Percentiles rank a stretch among this genome's conserved stretches.
Evolutionary conservation across 2,329 filamentous ascomycete species (phyloP).

Genomic region (Fusarium sp.): DNA sequence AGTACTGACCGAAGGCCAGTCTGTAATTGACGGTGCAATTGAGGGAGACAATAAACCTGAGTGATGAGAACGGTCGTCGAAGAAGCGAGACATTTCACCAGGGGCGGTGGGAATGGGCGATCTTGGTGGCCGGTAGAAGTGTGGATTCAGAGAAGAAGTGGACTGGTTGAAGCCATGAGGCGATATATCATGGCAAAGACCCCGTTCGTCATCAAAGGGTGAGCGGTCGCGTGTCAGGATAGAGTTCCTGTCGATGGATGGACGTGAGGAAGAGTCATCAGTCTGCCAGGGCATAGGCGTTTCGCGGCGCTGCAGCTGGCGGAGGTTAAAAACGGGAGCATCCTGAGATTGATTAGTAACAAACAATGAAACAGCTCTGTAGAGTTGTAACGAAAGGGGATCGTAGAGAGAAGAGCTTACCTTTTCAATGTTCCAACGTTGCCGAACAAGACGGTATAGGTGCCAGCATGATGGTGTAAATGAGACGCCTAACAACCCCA

Average conservation of each 20-base stretch:
- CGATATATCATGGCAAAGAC: background rate
- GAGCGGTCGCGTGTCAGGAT: background rate
- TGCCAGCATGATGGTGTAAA: background rate
- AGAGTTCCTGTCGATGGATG: background rate
- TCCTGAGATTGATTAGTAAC: background rate
- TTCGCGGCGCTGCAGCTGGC: background rate
- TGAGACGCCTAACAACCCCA: background rate
- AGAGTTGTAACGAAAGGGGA: background rate
- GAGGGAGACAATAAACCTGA: background rate
- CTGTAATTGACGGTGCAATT: accelerated
- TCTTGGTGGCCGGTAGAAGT: background rate
- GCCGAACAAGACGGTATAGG: background rate
- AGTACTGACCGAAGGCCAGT: accelerated
- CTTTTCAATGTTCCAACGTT: background rate
- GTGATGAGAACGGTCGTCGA: background rate
- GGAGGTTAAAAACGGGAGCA: background rate
- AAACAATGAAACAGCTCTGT: too few species aligned
- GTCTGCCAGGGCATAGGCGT: background rate
- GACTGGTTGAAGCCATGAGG: background rate
- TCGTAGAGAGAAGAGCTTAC: accelerated
- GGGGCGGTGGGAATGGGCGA: background rate
- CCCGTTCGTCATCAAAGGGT: background rate
- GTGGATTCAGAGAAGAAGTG: background rate
- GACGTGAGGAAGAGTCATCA: background rate
- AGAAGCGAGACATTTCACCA: background rate